Percentiles rank a stretch among this genome's conserved stretches.
Conservation (phyloP, 2,329 filamentous ascomycete genomes). For the Aschersonia sp. region DNA sequence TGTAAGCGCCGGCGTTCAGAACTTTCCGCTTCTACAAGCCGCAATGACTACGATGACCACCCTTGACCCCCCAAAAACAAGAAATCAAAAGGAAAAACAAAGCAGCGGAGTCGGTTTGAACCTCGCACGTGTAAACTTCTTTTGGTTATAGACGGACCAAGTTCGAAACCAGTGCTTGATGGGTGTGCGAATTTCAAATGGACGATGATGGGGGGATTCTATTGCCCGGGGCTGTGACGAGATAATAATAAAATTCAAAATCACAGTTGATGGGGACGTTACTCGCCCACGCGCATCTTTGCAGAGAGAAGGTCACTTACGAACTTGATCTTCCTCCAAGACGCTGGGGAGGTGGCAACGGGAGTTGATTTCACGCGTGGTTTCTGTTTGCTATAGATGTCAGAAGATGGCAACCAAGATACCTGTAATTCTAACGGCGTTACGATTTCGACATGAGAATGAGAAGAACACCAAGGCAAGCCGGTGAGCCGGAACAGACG, state of each 20-base stretch:
- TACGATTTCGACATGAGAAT: slow-evolving; percentile 1
- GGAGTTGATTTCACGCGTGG: slow-evolving; percentile 3
- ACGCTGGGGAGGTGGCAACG: no score
- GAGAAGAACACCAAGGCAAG: no score
- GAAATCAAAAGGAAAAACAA: not conserved
- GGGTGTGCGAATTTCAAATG: no score
- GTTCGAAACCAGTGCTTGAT: no score
- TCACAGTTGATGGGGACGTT: no score
- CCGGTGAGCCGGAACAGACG: no score
- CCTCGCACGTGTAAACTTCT: slow-evolving; percentile 2
- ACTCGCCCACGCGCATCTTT: no score
- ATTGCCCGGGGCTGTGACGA: no score
- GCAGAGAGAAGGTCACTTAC: no score
- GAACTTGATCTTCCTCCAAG: no score
- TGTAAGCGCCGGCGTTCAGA: slow-evolving; percentile 18
- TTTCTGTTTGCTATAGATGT: slow-evolving; percentile 9
- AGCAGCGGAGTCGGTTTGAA: not conserved
- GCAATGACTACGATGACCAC: slow-evolving; percentile 11
- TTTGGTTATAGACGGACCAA: slow-evolving; percentile 12
- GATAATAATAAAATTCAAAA: no score
- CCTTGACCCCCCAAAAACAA: not conserved
- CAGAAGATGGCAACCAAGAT: slow-evolving; percentile 7
- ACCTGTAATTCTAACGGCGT: slow-evolving; percentile 13
- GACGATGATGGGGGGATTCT: no score
- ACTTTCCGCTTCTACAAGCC: slow-evolving; percentile 10